Conservation (phyloP, 2,329 filamentous ascomycete genomes). For the Gaeumannomyces sp. region DNA sequence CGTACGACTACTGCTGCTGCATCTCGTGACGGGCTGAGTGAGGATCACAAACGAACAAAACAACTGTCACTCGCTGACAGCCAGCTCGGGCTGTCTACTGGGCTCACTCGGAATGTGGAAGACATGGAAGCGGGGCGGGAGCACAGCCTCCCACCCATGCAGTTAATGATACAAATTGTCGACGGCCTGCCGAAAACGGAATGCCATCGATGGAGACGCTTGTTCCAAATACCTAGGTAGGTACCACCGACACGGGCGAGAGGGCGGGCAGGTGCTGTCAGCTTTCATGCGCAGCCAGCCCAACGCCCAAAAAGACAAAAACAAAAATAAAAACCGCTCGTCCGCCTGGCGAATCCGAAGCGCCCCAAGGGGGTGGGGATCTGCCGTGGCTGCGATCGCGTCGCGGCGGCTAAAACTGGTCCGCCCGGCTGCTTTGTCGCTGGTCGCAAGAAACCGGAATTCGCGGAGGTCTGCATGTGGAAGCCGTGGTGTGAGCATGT, state of each 20-base stretch:
- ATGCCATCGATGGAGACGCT: background rate
- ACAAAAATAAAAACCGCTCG: background rate
- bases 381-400: background rate
- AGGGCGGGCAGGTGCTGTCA: background rate
- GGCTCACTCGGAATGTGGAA: background rate
- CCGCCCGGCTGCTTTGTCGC: background rate
- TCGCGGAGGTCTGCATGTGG: too few species aligned
- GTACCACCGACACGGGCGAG: too few species aligned
- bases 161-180: background rate
- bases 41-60: background rate
- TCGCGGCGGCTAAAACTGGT: background rate
- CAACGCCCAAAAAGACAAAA: background rate
- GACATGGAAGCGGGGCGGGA: background rate
- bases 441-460: background rate
- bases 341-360: background rate
- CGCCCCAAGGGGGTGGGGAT: background rate
- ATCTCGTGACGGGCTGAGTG: background rate
- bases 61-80: too few species aligned
- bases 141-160: background rate
- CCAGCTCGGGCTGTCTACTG: background rate
- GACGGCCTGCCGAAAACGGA: background rate
- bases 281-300: background rate
- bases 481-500: background rate
- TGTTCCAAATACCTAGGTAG: background rate
- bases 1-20: too few species aligned